Base-by-base conservation (phyloP, 2,329 filamentous ascomycete species). In the Diaporthe helianthi region DNA sequence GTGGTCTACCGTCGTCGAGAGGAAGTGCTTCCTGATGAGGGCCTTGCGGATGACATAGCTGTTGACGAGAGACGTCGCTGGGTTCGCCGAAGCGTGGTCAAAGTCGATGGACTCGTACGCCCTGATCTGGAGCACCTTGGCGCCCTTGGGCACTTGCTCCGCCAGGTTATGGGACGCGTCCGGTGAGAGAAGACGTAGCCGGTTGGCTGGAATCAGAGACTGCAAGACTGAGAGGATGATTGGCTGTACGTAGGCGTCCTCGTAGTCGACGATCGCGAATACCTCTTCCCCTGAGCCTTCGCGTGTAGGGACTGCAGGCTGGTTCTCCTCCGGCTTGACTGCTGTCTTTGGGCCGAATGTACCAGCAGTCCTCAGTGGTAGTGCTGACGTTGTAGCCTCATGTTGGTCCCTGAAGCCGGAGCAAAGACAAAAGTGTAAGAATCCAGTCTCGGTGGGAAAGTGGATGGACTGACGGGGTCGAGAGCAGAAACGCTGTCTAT, bases 11-110 rank as follows among this genome's bases (percentile, higher is more conserved):
- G 94, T 98, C 24, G 90, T 89, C 4, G 92, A 91, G 3, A 99
- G 86, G 78, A 96, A 98, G 79, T 99, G 96, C 80, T 99, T 99
- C 70, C 96, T 89, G 75, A 98, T 98, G 24, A 99, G 85, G 0
- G 96, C 96, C 83, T 98, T 98, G 76, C 96, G 92, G 78, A 98
- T 97, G 77, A 98, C 87, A 80, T 98, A 98, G 76, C 93, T 93
- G 80, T 98, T 98, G 74, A 93, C 85, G 1, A 97, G 83, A 13
- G 86, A 88, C 0, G 87, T 89, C 0, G 80, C 77, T 0, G 91
- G 81, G 73, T 93, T 84, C 1, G 83, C 79, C 69, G 92, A 84
- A 22, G 92, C 86, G 75, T 91, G 89, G 67, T 92, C 90, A 78
- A 97, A 98, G 77, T 97, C 92, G 70, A 98, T 87, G 51, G 87